These are phyloP conservation scores for Sugiyamaella smithiae DNA, from an alignment of 805 yeast species.

Conservation along the genomic window DNA sequence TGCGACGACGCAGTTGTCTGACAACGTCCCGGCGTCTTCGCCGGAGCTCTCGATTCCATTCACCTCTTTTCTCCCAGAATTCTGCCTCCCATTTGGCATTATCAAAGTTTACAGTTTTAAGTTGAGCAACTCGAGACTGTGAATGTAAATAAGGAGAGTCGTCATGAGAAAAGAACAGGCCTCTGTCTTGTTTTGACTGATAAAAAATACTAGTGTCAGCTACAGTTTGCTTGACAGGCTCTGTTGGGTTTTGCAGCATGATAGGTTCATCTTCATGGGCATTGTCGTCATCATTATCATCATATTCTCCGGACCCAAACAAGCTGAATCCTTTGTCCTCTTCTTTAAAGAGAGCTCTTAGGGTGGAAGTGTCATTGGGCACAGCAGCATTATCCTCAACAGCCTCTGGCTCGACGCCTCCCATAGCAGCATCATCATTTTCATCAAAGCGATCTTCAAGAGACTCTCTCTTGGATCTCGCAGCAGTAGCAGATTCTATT, in stretches of 20 bases:
- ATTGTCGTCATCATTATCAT: conserved; percentile 12
- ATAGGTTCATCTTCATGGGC: conserved; percentile 13
- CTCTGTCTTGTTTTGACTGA: conserved; percentile 9
- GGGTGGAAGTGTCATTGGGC: conserved; percentile 8
- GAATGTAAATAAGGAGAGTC: conserved; percentile 85
- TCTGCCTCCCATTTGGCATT: conserved; percentile 61
- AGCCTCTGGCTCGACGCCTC: too few species aligned
- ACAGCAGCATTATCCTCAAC: neutral
- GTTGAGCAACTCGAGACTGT: conserved; percentile 67
- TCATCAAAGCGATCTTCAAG: conserved; percentile 10
- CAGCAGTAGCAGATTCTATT: too few species aligned
- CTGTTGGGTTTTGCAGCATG: neutral
- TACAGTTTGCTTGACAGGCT: neutral
- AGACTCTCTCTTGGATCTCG: conserved; percentile 1
- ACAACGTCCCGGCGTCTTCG: conserved; percentile 70
- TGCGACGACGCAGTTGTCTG: conserved; percentile 51
- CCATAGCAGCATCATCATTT: conserved; percentile 1
- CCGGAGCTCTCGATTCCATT: conserved; percentile 71
- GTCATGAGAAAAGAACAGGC: conserved; percentile 73
- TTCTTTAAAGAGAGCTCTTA: conserved; percentile 20
- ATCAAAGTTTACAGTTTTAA: conserved; percentile 25
- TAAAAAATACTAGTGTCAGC: neutral
- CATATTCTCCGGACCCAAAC: conserved; percentile 22
- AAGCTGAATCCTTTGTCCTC: conserved; percentile 18
- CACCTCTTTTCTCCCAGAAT: conserved; percentile 84